A percentile compares a stretch with the other conserved stretches of the same genome.
phyloP scores from a whole-genome alignment of 345 rosid genomes.

The Pistacia atlantica region DNA sequence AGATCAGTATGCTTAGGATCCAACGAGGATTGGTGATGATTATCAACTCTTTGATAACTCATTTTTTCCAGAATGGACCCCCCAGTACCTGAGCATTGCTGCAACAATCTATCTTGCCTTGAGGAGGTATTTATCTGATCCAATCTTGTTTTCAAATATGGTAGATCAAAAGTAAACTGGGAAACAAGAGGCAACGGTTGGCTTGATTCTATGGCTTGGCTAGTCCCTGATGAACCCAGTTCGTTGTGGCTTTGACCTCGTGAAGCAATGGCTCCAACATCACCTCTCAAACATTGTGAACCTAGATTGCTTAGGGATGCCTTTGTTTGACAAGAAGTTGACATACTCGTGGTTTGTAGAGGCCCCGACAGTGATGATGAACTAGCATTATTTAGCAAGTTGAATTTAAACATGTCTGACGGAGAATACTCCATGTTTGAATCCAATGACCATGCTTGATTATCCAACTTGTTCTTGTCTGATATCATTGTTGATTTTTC shows the following conservation, averaged over 20 bases:
- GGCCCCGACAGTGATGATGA: slow-evolving; percentile 15
- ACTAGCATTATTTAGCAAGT: slow-evolving; percentile 1
- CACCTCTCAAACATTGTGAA: background rate
- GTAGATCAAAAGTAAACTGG: slow-evolving; percentile 39
- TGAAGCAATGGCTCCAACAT: slow-evolving; percentile 12
- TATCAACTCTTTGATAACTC: slow-evolving; percentile 14
- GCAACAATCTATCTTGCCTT: slow-evolving; percentile 15
- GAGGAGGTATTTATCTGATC: slow-evolving; percentile 29
- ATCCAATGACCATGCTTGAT: background rate
- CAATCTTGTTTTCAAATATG: slow-evolving; percentile 38
- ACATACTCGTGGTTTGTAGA: background rate
- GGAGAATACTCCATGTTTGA: background rate
- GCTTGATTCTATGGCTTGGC: slow-evolving; percentile 12
- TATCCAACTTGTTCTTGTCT: slow-evolving; percentile 9
- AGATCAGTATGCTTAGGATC: slow-evolving; percentile 24
- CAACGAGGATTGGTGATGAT: slow-evolving; percentile 21
- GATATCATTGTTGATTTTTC: background rate
- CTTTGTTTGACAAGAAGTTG: slow-evolving; percentile 15
- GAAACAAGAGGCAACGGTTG: slow-evolving; percentile 17
- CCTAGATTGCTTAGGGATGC: background rate
- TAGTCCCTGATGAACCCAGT: slow-evolving; percentile 8
- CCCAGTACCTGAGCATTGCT: slow-evolving; percentile 7
- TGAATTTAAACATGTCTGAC: slow-evolving; percentile 12
- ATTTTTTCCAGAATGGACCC: slow-evolving; percentile 8
- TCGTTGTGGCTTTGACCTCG: slow-evolving; percentile 11